phyloP scores from a whole-genome alignment of 2,329 filamentous ascomycete genomes.

The Leptographium lundbergii region DNA sequence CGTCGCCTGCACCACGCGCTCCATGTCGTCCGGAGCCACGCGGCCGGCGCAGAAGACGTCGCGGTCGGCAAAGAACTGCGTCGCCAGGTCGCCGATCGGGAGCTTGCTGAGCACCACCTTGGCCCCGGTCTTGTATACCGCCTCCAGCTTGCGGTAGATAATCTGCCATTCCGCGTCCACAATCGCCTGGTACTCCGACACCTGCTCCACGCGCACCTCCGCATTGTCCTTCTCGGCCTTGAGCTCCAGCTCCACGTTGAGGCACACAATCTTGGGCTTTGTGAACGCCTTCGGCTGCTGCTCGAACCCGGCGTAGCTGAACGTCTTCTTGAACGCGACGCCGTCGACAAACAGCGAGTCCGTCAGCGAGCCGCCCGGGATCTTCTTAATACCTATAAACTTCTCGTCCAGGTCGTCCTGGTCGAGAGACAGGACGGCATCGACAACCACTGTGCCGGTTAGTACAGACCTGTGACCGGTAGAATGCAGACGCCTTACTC shows the following conservation, averaged over 20 bases:
- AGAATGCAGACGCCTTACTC: constrained; percentile 43
- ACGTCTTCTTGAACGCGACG: constrained; percentile 99
- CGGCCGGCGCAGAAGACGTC: constrained; percentile 97
- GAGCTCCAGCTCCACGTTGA: constrained; percentile 95
- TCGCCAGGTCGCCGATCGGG: constrained; percentile 93
- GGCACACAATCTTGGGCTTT: constrained; percentile 89
- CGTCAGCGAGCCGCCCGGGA: constrained; percentile 88
- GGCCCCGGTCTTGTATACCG: constrained; percentile 81
- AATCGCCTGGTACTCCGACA: constrained; percentile 98
- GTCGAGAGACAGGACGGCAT: constrained; percentile 88
- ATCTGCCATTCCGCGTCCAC: constrained; percentile 99
- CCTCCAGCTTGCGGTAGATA: constrained; percentile 98
- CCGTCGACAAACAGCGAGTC: constrained; percentile 96
- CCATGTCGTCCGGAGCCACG: constrained; percentile 82
- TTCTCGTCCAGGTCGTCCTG: constrained; percentile 97
- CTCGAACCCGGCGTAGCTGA: constrained; percentile 97
- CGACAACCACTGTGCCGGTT: constrained; percentile 68
- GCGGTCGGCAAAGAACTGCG: constrained; percentile 94
- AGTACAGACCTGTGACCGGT: background rate
- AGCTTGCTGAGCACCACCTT: constrained; percentile 97
- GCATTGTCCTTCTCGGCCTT: constrained; percentile 99
- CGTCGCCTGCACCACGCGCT: constrained; percentile 89
- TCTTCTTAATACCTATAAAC: constrained; percentile 96
- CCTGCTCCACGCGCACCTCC: constrained; percentile 93
- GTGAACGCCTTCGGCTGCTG: constrained; percentile 95